phyloP scores from a whole-genome alignment of 441 rosid species.

The Corymbia citriodora region DNA sequence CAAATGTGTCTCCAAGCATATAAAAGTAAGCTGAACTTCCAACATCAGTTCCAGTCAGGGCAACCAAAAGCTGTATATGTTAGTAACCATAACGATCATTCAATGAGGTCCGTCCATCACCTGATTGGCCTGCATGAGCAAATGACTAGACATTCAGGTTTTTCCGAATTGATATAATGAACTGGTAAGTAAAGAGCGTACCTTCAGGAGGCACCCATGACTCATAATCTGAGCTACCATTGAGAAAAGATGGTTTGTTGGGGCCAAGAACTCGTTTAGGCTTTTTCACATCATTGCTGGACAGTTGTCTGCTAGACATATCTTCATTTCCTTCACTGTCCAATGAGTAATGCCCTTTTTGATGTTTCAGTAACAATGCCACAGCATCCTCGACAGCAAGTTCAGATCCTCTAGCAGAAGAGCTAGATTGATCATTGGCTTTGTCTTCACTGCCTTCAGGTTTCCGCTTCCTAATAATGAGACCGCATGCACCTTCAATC shows the following conservation, averaged over 20 bases:
- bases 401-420: constrained; percentile 43
- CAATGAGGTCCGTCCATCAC: constrained; percentile 86
- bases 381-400: constrained; percentile 72
- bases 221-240: constrained; percentile 45
- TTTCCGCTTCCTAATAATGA: constrained; percentile 71
- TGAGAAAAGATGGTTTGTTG: constrained; percentile 69
- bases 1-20: neutral
- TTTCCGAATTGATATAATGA: neutral
- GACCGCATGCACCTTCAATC: constrained; percentile 65
- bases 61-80: neutral
- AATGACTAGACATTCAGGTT: neutral
- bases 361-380: constrained; percentile 79
- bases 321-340: constrained; percentile 32
- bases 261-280: constrained; percentile 69
- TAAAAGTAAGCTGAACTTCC: neutral
- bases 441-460: constrained; percentile 22
- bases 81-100: constrained; percentile 86
- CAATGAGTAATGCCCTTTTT: constrained; percentile 54
- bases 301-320: constrained; percentile 11
- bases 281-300: constrained; percentile 45
- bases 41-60: neutral
- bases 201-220: constrained; percentile 98
- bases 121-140: constrained; percentile 78
- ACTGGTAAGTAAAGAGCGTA: constrained; percentile 16
- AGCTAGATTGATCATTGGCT: constrained; percentile 14